Percentiles rank a stretch among this genome's conserved stretches.
Evolutionary conservation across 2,329 filamentous ascomycete genomes (phyloP).

Genomic region (Paracoccidioides brasiliensis): DNA sequence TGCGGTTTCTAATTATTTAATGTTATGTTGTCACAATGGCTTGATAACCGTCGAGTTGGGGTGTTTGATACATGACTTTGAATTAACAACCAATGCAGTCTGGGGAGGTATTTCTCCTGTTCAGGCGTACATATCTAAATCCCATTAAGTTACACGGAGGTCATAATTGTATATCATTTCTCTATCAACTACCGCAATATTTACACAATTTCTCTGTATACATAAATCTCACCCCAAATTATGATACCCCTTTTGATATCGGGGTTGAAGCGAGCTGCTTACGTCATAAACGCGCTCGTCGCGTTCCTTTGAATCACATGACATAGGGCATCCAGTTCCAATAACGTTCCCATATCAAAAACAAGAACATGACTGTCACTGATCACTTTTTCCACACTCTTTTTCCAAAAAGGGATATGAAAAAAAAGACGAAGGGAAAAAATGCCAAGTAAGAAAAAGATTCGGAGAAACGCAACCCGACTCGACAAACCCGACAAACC

Average conservation of each 20-base stretch:
- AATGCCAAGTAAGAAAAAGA: not conserved
- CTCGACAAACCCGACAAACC: not conserved
- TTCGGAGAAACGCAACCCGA: not conserved
- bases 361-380: not conserved
- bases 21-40: no score
- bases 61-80: no score
- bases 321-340: not conserved
- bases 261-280: not conserved
- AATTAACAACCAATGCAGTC: no score
- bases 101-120: no score
- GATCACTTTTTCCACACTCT: not conserved
- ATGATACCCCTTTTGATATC: no score
- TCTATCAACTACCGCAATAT: no score
- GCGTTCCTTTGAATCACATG: conserved; percentile 1
- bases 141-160: no score
- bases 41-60: no score
- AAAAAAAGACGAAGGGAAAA: not conserved
- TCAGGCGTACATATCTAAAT: no score
- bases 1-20: no score
- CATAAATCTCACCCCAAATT: not conserved
- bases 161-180: no score
- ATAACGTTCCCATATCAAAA: not conserved
- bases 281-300: conserved; percentile 3
- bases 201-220: no score
- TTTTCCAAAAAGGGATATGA: not conserved